Conservation (phyloP, 2,329 filamentous ascomycete genomes). For the Chaetomium sp. region DNA sequence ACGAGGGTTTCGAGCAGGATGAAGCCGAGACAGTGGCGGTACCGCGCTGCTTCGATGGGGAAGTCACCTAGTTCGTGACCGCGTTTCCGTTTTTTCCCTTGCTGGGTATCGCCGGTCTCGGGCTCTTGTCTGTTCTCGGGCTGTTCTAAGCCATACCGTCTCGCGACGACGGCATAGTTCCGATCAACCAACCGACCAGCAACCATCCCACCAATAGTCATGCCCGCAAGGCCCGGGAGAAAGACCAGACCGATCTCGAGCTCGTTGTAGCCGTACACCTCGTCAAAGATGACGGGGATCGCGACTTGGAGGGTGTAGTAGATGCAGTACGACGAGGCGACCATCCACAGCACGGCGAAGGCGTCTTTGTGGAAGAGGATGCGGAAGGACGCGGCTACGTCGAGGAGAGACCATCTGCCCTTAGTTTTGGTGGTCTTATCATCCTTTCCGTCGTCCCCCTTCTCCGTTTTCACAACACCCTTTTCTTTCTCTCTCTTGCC, state of each 20-base stretch:
- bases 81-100: constrained; percentile 16
- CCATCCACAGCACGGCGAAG: constrained; percentile 37
- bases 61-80: constrained; percentile 36
- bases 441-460: too few relatives aligned
- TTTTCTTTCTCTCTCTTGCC: neutral
- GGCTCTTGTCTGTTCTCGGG: too few relatives aligned
- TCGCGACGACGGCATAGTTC: constrained; percentile 61
- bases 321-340: constrained; percentile 37
- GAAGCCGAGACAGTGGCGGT: constrained; percentile 44
- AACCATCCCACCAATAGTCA: constrained; percentile 31
- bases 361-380: constrained; percentile 49
- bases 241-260: constrained; percentile 14
- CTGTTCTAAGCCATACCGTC: constrained; percentile 40
- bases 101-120: constrained; percentile 26
- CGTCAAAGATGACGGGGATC: constrained; percentile 40
- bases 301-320: constrained; percentile 48
- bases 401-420: constrained; percentile 36
- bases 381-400: constrained; percentile 43
- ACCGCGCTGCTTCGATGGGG: constrained; percentile 43
- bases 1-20: constrained; percentile 45
- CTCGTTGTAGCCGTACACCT: constrained; percentile 42
- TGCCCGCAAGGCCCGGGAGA: constrained; percentile 9
- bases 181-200: constrained; percentile 48
- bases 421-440: too few relatives aligned
- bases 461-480: too few relatives aligned